A percentile compares a stretch with the other conserved stretches of the same genome.
phyloP scores from a whole-genome alignment of 2,329 filamentous ascomycete species.

The Rhinocladiella mackenziei region DNA sequence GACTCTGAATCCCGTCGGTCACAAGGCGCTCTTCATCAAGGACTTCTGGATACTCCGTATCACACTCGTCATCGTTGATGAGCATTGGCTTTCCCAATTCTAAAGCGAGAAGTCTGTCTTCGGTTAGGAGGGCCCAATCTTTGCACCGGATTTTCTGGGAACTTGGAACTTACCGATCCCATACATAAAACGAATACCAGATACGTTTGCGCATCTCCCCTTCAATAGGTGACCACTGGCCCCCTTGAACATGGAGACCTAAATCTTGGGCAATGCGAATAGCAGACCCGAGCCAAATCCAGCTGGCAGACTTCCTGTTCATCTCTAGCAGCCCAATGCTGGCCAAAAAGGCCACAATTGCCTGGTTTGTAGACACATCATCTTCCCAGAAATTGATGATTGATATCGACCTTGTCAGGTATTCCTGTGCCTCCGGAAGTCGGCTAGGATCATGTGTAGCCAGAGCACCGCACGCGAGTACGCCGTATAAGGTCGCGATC shows the following conservation, averaged over 20 bases:
- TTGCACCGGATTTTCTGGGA: background rate
- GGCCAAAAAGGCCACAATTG: constrained; percentile 66
- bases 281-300: constrained; percentile 77
- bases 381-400: constrained; percentile 79
- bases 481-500: constrained; percentile 74
- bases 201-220: constrained; percentile 79
- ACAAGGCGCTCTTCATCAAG: constrained; percentile 64
- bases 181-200: constrained; percentile 92
- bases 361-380: constrained; percentile 70
- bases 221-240: constrained; percentile 69
- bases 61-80: constrained; percentile 85
- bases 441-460: constrained; percentile 54
- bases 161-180: constrained; percentile 65
- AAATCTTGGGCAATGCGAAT: constrained; percentile 79
- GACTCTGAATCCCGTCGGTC: constrained; percentile 45
- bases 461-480: constrained; percentile 77
- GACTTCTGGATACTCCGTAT: constrained; percentile 72
- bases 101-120: constrained; percentile 62
- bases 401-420: constrained; percentile 66
- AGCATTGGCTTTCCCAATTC: constrained; percentile 76
- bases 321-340: constrained; percentile 79
- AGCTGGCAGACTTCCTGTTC: constrained; percentile 80
- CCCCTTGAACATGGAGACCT: constrained; percentile 71
- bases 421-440: constrained; percentile 53
- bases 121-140: no score